Conservation (phyloP, 768 basidiomycete genomes). For the Pleurotus citrinopileatus region DNA sequence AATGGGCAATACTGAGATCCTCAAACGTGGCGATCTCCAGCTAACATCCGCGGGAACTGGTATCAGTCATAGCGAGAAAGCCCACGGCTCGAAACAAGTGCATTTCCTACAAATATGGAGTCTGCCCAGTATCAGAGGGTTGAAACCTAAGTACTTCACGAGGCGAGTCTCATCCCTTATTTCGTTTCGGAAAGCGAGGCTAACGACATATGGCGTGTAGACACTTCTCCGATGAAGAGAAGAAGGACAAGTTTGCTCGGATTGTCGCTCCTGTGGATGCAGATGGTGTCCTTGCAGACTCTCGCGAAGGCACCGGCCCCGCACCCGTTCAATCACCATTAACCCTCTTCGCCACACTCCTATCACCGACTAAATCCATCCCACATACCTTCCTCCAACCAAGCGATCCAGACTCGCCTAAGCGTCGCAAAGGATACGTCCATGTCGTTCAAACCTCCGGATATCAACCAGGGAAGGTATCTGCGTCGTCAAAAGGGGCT, state of each 20-base stretch:
- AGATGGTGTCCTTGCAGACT: slow-evolving; percentile 47
- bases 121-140: slow-evolving; percentile 36
- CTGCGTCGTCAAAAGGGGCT: slow-evolving; percentile 52
- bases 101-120: slow-evolving; percentile 59
- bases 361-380: slow-evolving; percentile 25
- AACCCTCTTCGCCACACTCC: slow-evolving; percentile 70
- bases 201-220: neutral
- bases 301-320: slow-evolving; percentile 72
- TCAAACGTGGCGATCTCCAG: slow-evolving; percentile 87
- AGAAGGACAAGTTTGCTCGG: slow-evolving; percentile 65
- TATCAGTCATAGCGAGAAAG: slow-evolving; percentile 74
- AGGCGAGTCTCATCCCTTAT: slow-evolving; percentile 27
- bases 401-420: slow-evolving; percentile 3
- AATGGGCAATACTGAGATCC: slow-evolving; percentile 87
- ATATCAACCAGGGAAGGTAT: slow-evolving; percentile 46
- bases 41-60: slow-evolving; percentile 92
- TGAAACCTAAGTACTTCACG: slow-evolving; percentile 83
- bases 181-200: neutral
- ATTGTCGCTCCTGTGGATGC: slow-evolving; percentile 74
- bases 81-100: slow-evolving; percentile 37
- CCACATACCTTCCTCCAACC: slow-evolving; percentile 12
- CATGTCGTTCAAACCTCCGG: slow-evolving; percentile 87
- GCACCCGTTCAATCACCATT: slow-evolving; percentile 75
- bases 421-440: slow-evolving; percentile 66
- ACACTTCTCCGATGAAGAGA: slow-evolving; percentile 80